Evolutionary conservation across 306 rosid genomes (phyloP), one percentile per base, ranked within the genome.

Genomic region (Inga oerstediana): DNA sequence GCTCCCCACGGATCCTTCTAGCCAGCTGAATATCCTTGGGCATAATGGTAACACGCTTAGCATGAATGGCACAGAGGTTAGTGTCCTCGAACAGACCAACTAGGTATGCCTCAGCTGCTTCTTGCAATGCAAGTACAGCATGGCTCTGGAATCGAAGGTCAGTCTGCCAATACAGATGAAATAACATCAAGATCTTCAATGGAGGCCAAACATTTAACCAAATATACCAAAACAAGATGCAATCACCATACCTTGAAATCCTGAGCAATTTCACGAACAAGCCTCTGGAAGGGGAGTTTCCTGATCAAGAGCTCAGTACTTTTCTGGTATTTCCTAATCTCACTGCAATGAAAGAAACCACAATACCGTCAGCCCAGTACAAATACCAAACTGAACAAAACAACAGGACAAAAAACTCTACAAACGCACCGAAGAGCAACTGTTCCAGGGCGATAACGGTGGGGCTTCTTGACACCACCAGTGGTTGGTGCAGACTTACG

Each of bases 401-500:
- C 32, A 10, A 1, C 8, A 3, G 4, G 0, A 9, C 4, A 16
- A 32, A 34, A 16, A 34, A 0, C 16, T 0, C 14, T 10, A 14
- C 0, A 0, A 0, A 75, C 90, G 49, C 12, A 94, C 98, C 98
- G 98, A 72, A 95, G 98, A 84, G 97, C 97, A 30, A 93, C 97
- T 7, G 98, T 95, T 20, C 98, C 98, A 45, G 97, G 98, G 10
- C 97, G 97, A 81, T 95, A 95, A 70, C 98, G 89, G 84, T 95
- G 98, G 22, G 98, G 98, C 79, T 95, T 95, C 93, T 95, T 95
- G 45, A 95, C 98, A 14, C 98, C 98, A 64, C 98, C 98, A 52
- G 98, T 95, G 2, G 98, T 95, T 4, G 98, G 98, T 8, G 98
- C 98, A 73, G 98, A 95, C 91, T 95, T 95, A 74, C 98, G 95